A percentile compares a stretch with the other conserved stretches of the same genome.
phyloP scores from a whole-genome alignment of 768 basidiomycete species.

The Candolleomyces eurysporus region DNA sequence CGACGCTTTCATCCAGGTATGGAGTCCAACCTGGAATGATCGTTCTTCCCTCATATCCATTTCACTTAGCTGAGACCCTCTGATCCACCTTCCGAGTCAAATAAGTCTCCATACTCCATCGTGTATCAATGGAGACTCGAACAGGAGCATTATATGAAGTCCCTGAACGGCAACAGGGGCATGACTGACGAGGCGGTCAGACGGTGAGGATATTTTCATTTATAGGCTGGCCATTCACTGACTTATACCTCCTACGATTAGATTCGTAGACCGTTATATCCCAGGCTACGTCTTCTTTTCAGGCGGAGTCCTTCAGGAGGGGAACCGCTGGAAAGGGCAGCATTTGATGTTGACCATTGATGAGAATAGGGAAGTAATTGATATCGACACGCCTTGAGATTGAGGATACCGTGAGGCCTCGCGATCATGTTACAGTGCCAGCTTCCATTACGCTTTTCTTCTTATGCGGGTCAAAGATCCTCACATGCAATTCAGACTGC shows the following conservation, averaged over 20 bases:
- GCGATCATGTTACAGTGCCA: too few species aligned
- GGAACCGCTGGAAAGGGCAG: slow-evolving; percentile 32
- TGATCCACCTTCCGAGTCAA: slow-evolving; percentile 17
- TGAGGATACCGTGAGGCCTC: too few species aligned
- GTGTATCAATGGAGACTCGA: slow-evolving; percentile 88
- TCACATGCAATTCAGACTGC: too few species aligned
- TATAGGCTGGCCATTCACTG: background rate
- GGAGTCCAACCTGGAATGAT: slow-evolving; percentile 13
- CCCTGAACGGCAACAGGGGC: slow-evolving; percentile 76
- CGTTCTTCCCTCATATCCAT: background rate
- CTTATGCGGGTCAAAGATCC: too few species aligned
- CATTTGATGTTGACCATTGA: slow-evolving; percentile 57
- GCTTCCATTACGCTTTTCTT: too few species aligned
- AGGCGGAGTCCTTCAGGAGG: background rate
- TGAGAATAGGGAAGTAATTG: slow-evolving; percentile 46
- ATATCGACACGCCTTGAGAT: slow-evolving; percentile 17
- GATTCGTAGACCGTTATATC: slow-evolving; percentile 87
- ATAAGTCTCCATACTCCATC: slow-evolving; percentile 40
- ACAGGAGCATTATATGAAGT: slow-evolving; percentile 90
- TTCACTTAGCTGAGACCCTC: slow-evolving; percentile 28
- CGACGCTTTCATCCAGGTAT: slow-evolving; percentile 75
- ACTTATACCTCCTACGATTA: slow-evolving; percentile 22
- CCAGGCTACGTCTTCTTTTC: slow-evolving; percentile 19
- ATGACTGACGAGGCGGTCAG: slow-evolving; percentile 80
- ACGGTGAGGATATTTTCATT: slow-evolving; percentile 43